phyloP scores from a whole-genome alignment of 441 rosid genomes.

The Bruguiera hainesii region DNA sequence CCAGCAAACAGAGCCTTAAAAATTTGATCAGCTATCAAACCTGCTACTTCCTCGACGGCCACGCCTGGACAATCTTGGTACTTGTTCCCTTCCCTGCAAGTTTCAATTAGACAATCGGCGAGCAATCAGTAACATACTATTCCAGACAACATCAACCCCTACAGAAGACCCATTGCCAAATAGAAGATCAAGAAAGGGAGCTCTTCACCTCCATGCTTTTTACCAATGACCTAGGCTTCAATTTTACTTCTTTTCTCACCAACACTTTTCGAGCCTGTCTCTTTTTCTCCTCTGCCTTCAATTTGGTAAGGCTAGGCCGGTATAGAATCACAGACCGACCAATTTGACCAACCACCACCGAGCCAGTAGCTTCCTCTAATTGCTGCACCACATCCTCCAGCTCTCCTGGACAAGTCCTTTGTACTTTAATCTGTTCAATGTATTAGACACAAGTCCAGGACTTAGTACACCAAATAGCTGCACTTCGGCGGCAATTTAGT shows the following conservation, averaged over 20 bases:
- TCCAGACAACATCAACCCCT: neutral
- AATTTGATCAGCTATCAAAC: slow-evolving; percentile 11
- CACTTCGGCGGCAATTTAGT: neutral
- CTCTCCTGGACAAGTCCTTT: slow-evolving; percentile 78
- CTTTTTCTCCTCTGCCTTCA: slow-evolving; percentile 80
- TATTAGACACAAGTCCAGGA: slow-evolving; percentile 2
- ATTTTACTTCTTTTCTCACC: slow-evolving; percentile 28
- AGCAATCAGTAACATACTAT: neutral
- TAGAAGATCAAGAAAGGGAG: slow-evolving; percentile 1
- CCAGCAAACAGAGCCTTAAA: neutral
- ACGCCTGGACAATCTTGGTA: slow-evolving; percentile 24
- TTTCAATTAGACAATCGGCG: slow-evolving; percentile 2
- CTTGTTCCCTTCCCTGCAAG: slow-evolving; percentile 34
- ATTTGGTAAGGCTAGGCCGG: slow-evolving; percentile 69
- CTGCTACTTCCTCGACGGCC: slow-evolving; percentile 48
- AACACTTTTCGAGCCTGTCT: slow-evolving; percentile 34
- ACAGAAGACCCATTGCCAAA: neutral
- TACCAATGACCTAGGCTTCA: slow-evolving; percentile 32
- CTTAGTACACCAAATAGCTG: slow-evolving; percentile 7
- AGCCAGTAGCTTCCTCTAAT: slow-evolving; percentile 67
- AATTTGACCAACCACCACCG: slow-evolving; percentile 71
- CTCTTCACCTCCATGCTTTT: slow-evolving; percentile 3
- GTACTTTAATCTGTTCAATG: slow-evolving; percentile 64
- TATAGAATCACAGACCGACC: slow-evolving; percentile 81
- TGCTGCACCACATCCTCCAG: slow-evolving; percentile 57